Conservation (phyloP, 2,329 filamentous ascomycete genomes). For the Aaosphaeria pasadenensis region DNA sequence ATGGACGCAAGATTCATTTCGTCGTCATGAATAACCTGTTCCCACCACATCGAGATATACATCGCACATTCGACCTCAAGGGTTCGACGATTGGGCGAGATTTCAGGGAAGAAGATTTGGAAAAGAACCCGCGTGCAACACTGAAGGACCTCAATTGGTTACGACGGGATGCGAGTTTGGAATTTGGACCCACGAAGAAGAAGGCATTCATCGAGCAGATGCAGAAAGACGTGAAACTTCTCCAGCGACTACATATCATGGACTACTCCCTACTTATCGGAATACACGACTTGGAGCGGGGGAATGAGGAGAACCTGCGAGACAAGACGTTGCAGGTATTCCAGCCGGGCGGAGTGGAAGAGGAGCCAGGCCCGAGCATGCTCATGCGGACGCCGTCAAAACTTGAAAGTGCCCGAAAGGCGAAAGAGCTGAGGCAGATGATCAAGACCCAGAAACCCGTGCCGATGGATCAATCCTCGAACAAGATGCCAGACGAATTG, state of each 20-base stretch:
- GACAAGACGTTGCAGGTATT: slow-evolving; percentile 92
- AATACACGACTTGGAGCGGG: slow-evolving; percentile 84
- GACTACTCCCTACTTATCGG: slow-evolving; percentile 95
- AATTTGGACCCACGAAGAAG: slow-evolving; percentile 87
- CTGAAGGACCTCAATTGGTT: slow-evolving; percentile 98
- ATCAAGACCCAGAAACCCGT: slow-evolving; percentile 90
- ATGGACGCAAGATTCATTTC: slow-evolving; percentile 97
- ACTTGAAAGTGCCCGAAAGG: slow-evolving; percentile 85
- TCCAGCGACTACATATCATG: slow-evolving; percentile 94
- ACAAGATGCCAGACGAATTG: slow-evolving; percentile 87
- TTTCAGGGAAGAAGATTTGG: slow-evolving; percentile 82
- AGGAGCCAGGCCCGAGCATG: slow-evolving; percentile 56
- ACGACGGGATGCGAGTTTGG: slow-evolving; percentile 76
- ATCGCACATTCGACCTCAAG: slow-evolving; percentile 95
- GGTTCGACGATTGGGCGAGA: slow-evolving; percentile 93
- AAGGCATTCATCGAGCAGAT: slow-evolving; percentile 85
- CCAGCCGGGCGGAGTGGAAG: slow-evolving; percentile 70
- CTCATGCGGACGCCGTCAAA: slow-evolving; percentile 90
- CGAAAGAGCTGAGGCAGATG: slow-evolving; percentile 84
- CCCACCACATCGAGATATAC: slow-evolving; percentile 93
- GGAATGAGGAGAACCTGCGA: slow-evolving; percentile 91
- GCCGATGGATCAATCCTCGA: slow-evolving; percentile 80
- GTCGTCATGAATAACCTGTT: slow-evolving; percentile 99
- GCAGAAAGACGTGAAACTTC: slow-evolving; percentile 76
- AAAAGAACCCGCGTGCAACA: slow-evolving; percentile 85